Evolutionary conservation across 345 rosid genomes (phyloP), one percentile per base, ranked within the genome.

Genomic region (Salix brachista): DNA sequence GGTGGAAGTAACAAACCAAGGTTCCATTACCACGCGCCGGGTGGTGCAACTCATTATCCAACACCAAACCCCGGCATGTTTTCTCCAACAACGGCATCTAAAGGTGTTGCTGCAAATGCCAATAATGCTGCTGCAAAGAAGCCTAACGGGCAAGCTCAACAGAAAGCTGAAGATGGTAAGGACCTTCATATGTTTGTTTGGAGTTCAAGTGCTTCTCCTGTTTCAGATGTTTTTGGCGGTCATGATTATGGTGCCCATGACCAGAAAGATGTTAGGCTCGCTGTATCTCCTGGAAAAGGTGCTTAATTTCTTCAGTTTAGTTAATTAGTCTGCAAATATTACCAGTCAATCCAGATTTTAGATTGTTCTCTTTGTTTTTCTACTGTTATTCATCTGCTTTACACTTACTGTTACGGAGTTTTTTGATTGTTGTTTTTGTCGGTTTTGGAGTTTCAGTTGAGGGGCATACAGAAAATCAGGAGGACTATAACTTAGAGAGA

Each of bases 141-240:
- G 77, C 76, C 84, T 23, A 89, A 81, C 64, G 88, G 86, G 1
- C 89, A 85, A 61, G 87, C 78, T 17, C 83, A 74, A 3, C 84
- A 73, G 70, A 86, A 84, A 69, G 48, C 65, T 34, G 91, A 81
- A 18, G 90, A 88, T 65, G 90, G 90, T 2, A 90, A 79, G 81
- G 99, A 96, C 82, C 92, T 96, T 54, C 99, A 90, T 42, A 93
- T 96, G 98, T 93, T 92, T 76, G 99, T 96, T 13, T 96, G 99
- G 99, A 96, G 99, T 78, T 92, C 97, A 2, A 96, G 94, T 60
- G 93, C 97, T 13, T 96, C 99, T 7, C 99, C 99, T 13, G 98
- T 92, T 4, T 93, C 99, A 0, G 99, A 96, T 46, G 98, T 93
- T 16, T 93, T 91, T 36, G 97, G 97, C 1, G 85, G 84, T 79